phyloP scores from a whole-genome alignment of 345 rosid genomes.

The Moricandia moricandioides region DNA sequence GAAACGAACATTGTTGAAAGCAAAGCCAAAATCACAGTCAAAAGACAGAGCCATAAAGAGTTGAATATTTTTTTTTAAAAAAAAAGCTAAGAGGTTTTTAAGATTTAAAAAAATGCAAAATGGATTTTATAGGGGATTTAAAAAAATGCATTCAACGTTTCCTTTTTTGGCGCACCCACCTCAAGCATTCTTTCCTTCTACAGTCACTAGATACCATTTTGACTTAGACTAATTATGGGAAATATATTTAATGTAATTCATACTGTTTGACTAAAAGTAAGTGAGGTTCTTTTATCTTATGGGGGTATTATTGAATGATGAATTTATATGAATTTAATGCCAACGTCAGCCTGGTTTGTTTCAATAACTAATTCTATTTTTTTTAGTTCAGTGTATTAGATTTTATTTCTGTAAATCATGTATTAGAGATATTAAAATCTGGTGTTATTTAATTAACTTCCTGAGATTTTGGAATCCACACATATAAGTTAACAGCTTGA shows the following conservation, averaged over 20 bases:
- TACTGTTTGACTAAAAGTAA: neutral
- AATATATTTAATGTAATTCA: neutral
- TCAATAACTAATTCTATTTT: neutral
- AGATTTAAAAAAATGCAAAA: neutral
- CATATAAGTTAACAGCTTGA: neutral
- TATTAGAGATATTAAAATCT: no score
- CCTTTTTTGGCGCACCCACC: neutral
- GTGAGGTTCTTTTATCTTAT: no score
- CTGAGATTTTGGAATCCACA: neutral
- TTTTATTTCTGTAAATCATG: neutral
- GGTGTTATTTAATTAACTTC: neutral
- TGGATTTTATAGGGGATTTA: neutral
- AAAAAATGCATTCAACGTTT: neutral
- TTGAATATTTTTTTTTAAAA: no score
- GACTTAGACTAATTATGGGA: neutral
- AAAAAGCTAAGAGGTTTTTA: neutral
- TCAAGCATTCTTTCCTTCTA: neutral
- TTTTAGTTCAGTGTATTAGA: neutral
- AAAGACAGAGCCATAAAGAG: neutral
- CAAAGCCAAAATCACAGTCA: slow-evolving; percentile 51
- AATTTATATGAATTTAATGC: no score
- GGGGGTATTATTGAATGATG: neutral
- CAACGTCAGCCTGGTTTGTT: neutral
- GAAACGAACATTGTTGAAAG: slow-evolving; percentile 74
- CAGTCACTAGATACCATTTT: neutral